Evolutionary conservation across 192 early-diverging fungal species (phyloP), one percentile per base, ranked within the genome.

Genomic region (Backusella liffmaniae): DNA sequence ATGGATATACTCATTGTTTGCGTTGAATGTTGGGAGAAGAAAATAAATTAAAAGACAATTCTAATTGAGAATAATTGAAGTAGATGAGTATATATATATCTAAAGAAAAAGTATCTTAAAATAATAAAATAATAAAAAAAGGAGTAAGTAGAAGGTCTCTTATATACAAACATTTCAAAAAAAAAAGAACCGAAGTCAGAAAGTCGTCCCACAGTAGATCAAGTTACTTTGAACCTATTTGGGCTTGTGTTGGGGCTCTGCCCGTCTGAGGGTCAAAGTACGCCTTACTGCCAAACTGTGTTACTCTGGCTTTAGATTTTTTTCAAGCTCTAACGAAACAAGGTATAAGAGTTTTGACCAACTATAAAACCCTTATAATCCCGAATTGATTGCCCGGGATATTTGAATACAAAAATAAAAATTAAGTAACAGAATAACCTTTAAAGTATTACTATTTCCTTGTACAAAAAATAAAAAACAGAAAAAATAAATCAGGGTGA

Each of bases 231-330:
- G 23, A 59, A n/a, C 56, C 21, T 59, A 59, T 59, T 59, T 59
- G 56, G 56, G 26, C 56, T 62, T 62, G 56, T 62, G 56, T 62
- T 62, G 56, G 56, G 56, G 56, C 56, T 62, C 56, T 62, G 56
- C 56, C 56, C 56, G 9, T 23, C 56, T 62, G 56, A 29, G 46
- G 56, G 23, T 62, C 56, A 62, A 62, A 62, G 56, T 62, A 62
- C 10, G 29, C 56, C 13, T 62, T 49, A n/a, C 56, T 29, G 21
- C 23, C 21, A 59, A 59, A 59, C 10, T 59, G 53, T 59, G 53
- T 59, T 59, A 59, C 53, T 62, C 56, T 62, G 56, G 56, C 56
- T 62, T 62, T 62, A 62, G 56, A 62, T 62, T 62, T 62, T 26
- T 59, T 62, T 44, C 21, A 29, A 29, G 56, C 56, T 23, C 26